Evolutionary conservation across 352 stramenopile genomes (phyloP), one percentile per base, ranked within the genome.

Genomic region (Blastocystis sp.): DNA sequence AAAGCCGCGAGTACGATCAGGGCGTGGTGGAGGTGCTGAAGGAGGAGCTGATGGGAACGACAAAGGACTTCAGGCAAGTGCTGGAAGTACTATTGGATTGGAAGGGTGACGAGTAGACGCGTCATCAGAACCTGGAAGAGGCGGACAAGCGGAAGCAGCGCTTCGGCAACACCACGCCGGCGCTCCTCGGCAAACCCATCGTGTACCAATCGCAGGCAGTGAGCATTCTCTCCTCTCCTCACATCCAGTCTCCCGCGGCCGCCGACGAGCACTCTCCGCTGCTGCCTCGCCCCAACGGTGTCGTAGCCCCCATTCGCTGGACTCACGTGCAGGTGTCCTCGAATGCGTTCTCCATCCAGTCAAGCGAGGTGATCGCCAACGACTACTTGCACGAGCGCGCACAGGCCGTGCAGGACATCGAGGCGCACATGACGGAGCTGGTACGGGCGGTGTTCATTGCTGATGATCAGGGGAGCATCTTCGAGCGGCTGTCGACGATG

Each of bases 1-100:
- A 86, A 43, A 86, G 61, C 40, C 61, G 61, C 5, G 61, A 76
- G 38, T 86, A 86, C 48, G 64, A 86, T 74, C 76, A 86, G 53
- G 64, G 64, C 28, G 64, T 86, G 4, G 76, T 86, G 41, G 76
- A 76, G 74, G 76, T 76, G n/a, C 53, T 86, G 19, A 86, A 86
- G 34, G 76, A 86, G 38, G 76, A 86, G 43, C 43, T 86, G 9
- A 86, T 86, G 61, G 76, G 41, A 56, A 86, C 76, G 43, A 86
- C 76, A 17, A 86, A 86, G n/a, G 76, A 86, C 34, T 86, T 86
- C 48, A 34, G 64, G 48, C 45, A 86, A 60, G 76, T 86, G 10
- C 41, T 86, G 34, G 61, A 86, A 61, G 76, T 86, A 17, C 19
- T 38, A 41, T n/a, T 2, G 21, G 4, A 38, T 10, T 67, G 7